Base-by-base conservation (phyloP, 345 rosid species). In the Brassica juncea region DNA sequence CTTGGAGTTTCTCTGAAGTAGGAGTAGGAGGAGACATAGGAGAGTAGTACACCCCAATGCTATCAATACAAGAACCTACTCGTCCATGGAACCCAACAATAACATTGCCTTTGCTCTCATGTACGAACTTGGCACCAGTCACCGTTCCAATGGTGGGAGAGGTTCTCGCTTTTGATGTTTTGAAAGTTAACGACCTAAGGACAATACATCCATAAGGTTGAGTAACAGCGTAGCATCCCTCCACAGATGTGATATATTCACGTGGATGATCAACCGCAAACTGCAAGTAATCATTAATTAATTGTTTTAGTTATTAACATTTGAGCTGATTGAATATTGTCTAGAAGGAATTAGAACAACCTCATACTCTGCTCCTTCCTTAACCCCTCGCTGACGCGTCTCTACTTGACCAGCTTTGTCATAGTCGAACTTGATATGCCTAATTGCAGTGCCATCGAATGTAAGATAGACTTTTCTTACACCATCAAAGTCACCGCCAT, bases 71-170 rank as follows among this genome's bases (percentile, higher is more conserved):
- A 28, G 66, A 61, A 5, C 66, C 66, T 61, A 61, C 66, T 8
- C 82, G 72, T 59, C 82, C 82, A 67, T 66, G 68, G 31, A 73
- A 79, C 16, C 82, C 82, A 60, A 79, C 63, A 61, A 79, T 66
- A 54, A 5, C 68, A 39, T 7, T 27, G 3, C 67, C 81, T 63
- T 63, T 0, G 5, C 27, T 65, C 72, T 72, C 35, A 2, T 66
- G 12, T n/a, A 6, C 5, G 39, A 79, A 72, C 34, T 12, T 55
- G 19, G 30, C 14, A 28, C 73, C 73, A 35, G 12, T 8, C 15
- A 28, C 72, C n/a, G 11, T 72, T 55, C 77, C 82, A 28, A 57
- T 1, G 3, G 10, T 11, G 11, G 16, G 16, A 47, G 65, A 31
- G 44, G 12, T 65, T 65, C 34, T 78, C 16, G 44, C 66, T 0